A percentile compares a stretch with the other conserved stretches of the same genome.
phyloP scores from a whole-genome alignment of 2,329 filamentous ascomycete genomes.

The Stenocarpella maydis region DNA sequence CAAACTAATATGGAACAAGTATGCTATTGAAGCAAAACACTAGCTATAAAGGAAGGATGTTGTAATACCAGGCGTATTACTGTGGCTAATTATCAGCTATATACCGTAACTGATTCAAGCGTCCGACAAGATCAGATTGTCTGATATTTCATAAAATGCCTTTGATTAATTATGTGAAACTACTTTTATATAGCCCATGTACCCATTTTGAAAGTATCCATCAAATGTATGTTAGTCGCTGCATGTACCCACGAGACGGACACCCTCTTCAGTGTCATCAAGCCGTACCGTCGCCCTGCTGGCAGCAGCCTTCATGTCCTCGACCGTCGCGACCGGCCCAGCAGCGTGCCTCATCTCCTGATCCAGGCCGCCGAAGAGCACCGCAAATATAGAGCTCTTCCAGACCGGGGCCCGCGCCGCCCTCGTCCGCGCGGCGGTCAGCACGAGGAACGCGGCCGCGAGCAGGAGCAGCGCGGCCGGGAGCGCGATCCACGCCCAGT shows the following conservation, averaged over 20 bases:
- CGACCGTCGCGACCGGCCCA: neutral
- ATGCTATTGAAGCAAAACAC: too few relatives aligned
- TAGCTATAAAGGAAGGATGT: too few relatives aligned
- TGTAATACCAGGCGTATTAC: too few relatives aligned
- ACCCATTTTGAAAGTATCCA: too few relatives aligned
- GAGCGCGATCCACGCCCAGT: neutral
- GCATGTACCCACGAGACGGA: neutral
- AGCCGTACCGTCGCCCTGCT: neutral
- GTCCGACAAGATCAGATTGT: too few relatives aligned
- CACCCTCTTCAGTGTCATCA: neutral
- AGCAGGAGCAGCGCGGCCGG: neutral
- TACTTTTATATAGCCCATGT: too few relatives aligned
- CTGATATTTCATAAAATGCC: too few relatives aligned
- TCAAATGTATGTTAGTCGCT: neutral
- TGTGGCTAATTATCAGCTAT: too few relatives aligned
- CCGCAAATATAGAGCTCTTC: constrained; percentile 5
- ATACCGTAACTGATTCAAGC: too few relatives aligned
- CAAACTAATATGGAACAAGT: too few relatives aligned
- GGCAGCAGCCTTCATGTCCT: neutral
- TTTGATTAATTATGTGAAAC: too few relatives aligned
- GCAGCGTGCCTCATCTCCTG: neutral
- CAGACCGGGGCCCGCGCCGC: neutral
- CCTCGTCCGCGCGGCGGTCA: neutral
- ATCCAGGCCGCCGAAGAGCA: neutral
- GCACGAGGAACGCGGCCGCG: neutral